Evolutionary conservation across 345 rosid species (phyloP).

Genomic region (Excoecaria cochinchinensis): DNA sequence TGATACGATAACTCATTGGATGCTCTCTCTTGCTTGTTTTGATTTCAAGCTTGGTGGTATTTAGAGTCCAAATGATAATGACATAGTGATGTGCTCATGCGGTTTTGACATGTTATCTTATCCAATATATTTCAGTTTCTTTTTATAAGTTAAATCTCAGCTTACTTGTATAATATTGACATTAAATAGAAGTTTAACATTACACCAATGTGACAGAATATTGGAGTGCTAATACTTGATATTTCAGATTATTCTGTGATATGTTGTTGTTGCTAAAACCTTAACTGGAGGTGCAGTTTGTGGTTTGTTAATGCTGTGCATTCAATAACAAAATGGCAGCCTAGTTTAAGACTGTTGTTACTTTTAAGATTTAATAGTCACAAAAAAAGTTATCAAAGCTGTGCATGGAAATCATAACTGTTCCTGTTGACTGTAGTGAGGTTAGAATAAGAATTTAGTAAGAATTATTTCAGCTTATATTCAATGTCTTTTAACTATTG

Average conservation of each 20-base stretch:
- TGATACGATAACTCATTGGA: neutral
- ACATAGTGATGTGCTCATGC: no score
- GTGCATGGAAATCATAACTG: neutral
- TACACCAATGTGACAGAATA: neutral
- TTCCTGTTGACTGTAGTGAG: neutral
- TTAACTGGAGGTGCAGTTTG: neutral
- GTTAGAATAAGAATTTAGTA: neutral
- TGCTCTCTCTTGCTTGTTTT: neutral
- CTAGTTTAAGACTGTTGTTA: neutral
- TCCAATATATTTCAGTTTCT: no score
- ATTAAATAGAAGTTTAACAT: neutral
- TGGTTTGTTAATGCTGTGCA: neutral
- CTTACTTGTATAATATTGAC: neutral
- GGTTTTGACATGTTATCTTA: no score
- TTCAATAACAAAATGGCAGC: neutral
- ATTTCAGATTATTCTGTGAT: neutral
- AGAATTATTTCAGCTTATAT: neutral
- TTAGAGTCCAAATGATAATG: neutral
- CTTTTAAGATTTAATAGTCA: neutral
- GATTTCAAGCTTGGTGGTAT: neutral
- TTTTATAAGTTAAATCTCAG: neutral
- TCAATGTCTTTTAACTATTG: neutral
- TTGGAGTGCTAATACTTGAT: neutral
- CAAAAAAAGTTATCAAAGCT: neutral
- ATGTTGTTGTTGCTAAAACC: neutral